Evolutionary conservation across 2,329 filamentous ascomycete species (phyloP).

Genomic region (Neofusicoccum umdonicola): DNA sequence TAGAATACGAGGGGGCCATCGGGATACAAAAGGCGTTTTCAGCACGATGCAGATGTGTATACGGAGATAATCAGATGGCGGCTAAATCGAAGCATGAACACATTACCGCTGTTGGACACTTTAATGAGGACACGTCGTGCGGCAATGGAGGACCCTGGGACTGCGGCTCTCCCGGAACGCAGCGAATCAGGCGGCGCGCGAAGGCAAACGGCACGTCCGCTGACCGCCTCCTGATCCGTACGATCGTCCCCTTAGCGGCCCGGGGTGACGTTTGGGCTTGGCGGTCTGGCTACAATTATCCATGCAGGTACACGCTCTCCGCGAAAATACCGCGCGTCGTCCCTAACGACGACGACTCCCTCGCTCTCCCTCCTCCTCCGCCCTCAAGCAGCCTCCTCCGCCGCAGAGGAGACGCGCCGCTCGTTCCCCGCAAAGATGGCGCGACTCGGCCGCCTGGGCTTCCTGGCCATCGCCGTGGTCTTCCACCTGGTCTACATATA

Average conservation of each 20-base stretch:
- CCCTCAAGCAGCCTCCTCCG: neutral
- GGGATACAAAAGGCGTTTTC: slow-evolving; percentile 10
- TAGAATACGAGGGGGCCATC: neutral
- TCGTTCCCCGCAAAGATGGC: slow-evolving; percentile 10
- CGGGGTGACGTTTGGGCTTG: slow-evolving; percentile 14
- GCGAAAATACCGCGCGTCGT: slow-evolving; percentile 15
- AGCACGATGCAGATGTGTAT: neutral
- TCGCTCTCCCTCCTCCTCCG: neutral
- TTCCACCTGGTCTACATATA: slow-evolving; percentile 94
- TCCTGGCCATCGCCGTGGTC: slow-evolving; percentile 81
- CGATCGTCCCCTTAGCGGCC: slow-evolving; percentile 13
- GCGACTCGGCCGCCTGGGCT: slow-evolving; percentile 49
- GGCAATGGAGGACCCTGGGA: neutral
- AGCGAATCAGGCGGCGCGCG: neutral
- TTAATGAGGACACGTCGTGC: neutral
- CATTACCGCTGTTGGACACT: neutral
- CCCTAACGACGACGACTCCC: neutral
- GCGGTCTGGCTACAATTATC: slow-evolving; percentile 7
- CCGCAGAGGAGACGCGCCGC: slow-evolving; percentile 6
- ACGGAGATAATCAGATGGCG: slow-evolving; percentile 4
- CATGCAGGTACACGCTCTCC: slow-evolving; percentile 16
- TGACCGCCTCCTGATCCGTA: slow-evolving; percentile 8
- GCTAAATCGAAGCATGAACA: neutral
- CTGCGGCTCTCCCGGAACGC: neutral
- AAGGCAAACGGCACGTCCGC: neutral